These are phyloP conservation scores for Pyrus pyrifolia DNA, from an alignment of 306 rosid species.

Conservation along the genomic window DNA sequence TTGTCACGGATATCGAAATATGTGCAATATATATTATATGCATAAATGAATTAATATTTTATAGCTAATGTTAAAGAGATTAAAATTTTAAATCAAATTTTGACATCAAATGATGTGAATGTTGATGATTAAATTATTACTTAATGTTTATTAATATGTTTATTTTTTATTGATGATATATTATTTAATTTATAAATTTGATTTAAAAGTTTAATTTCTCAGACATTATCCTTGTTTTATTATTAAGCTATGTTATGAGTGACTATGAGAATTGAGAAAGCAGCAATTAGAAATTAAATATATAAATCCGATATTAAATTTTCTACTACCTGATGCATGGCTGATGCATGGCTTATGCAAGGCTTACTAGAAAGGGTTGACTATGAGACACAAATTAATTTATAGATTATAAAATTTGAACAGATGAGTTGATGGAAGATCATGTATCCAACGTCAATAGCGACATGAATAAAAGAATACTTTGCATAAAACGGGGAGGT, in stretches of 20 bases:
- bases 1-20: conserved; percentile 30
- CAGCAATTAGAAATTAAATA: conserved; percentile 7
- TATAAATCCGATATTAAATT: neutral
- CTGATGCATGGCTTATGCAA: neutral
- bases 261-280: conserved; percentile 11
- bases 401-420: neutral
- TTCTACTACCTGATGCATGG: neutral
- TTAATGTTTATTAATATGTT: too few species aligned
- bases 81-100: too few species aligned
- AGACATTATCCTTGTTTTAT: neutral
- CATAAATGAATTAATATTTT: neutral
- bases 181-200: too few species aligned
- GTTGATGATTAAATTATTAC: too few species aligned
- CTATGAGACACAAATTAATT: neutral
- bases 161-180: too few species aligned
- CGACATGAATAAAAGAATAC: too few species aligned
- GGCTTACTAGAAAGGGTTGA: conserved; percentile 36
- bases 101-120: too few species aligned
- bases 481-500: neutral
- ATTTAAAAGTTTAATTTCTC: too few species aligned
- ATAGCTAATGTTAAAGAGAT: fast-evolving
- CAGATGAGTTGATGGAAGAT: neutral
- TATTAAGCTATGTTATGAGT: conserved; percentile 18
- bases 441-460: neutral
- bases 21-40: conserved; percentile 4